Evolutionary conservation across 2,329 filamentous ascomycete genomes (phyloP).

Genomic region (Colletotrichum eleusines): DNA sequence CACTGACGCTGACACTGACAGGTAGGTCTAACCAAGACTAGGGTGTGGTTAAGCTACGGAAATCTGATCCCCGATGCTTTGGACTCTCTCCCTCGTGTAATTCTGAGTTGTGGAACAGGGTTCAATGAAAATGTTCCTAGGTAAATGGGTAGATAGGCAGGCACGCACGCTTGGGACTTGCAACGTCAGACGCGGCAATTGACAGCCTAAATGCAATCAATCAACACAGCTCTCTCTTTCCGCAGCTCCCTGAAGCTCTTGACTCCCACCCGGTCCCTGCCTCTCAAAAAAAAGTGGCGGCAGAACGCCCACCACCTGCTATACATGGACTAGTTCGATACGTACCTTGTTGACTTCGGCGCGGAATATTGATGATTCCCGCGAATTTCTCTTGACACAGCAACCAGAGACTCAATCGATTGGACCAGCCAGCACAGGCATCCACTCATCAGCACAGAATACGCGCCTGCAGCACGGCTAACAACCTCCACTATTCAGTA

Average conservation of each 20-base stretch:
- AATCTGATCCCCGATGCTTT: neutral
- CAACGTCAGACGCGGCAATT: slow-evolving; percentile 14
- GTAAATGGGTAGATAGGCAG: neutral
- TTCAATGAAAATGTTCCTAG: neutral
- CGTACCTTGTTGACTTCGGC: slow-evolving; percentile 31
- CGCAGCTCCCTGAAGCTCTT: slow-evolving; percentile 1
- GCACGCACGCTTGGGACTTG: neutral
- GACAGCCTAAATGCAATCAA: slow-evolving; percentile 8
- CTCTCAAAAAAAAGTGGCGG: slow-evolving; percentile 1
- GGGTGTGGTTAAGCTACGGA: slow-evolving; percentile 3
- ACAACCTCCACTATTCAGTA: neutral
- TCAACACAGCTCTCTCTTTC: slow-evolving; percentile 16
- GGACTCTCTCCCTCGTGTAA: neutral
- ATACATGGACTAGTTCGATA: neutral
- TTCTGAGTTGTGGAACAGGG: neutral
- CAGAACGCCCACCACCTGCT: slow-evolving; percentile 27
- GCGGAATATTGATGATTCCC: slow-evolving; percentile 24
- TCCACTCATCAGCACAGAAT: slow-evolving; percentile 3
- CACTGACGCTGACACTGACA: too few relatives aligned
- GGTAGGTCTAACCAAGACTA: too few relatives aligned
- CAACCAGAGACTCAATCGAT: slow-evolving; percentile 19
- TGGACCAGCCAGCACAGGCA: slow-evolving; percentile 19
- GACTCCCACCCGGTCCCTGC: neutral
- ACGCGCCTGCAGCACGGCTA: slow-evolving; percentile 21
- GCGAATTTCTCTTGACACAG: slow-evolving; percentile 15